A percentile compares a stretch with the other conserved stretches of the same genome.
These are phyloP conservation scores for Mimosa pudica DNA, from an alignment of 306 rosid species.

Conservation along the genomic window DNA sequence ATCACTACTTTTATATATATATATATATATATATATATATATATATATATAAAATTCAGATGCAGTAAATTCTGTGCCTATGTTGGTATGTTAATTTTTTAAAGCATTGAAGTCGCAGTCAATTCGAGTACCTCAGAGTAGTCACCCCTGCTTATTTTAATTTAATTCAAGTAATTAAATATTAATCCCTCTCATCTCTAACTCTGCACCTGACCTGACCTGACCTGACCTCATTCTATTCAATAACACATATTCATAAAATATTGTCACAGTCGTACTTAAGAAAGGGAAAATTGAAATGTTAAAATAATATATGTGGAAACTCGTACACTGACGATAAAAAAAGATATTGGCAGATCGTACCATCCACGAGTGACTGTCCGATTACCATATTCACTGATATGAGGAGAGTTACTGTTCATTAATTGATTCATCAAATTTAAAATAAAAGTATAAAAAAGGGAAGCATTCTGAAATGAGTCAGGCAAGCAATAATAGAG, in stretches of 20 bases:
- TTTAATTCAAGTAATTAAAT: no score
- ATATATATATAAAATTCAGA: not conserved
- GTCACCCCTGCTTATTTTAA: not conserved
- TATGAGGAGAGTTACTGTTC: not conserved
- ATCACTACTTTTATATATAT: not conserved
- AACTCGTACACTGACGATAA: not conserved
- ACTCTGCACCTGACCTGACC: not conserved
- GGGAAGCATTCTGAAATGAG: not conserved
- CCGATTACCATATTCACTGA: not conserved
- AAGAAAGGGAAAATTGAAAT: not conserved
- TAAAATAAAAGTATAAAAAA: no score
- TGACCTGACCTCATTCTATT: not conserved
- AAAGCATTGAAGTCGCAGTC: not conserved
- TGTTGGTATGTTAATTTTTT: not conserved
- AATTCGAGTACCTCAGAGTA: not conserved
- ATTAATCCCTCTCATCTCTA: not conserved
- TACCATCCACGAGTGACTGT: not conserved
- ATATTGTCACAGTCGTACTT: not conserved
- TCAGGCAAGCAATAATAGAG: not conserved
- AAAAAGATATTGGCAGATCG: constrained; percentile 1
- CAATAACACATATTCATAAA: not conserved
- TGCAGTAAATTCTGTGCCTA: not conserved
- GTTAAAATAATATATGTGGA: not conserved
- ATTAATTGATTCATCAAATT: not conserved
- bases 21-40: not conserved